Conservation (phyloP, 352 stramenopile genomes). For the Phytopythium sindhum region DNA sequence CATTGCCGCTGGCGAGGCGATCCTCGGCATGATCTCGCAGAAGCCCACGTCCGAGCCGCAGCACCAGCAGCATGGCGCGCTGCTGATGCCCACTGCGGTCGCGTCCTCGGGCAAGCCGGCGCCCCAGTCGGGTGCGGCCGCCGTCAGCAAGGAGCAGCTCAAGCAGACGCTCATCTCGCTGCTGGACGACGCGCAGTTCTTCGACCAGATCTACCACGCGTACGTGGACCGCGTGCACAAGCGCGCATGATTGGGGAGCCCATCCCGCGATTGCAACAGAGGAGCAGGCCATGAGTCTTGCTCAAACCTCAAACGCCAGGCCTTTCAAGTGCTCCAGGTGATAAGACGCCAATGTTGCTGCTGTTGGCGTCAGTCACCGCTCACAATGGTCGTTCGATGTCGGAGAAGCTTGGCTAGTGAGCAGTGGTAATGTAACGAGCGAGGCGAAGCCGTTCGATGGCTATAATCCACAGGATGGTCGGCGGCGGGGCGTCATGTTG, state of each 20-base stretch:
- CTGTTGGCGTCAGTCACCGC: neutral
- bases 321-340: neutral
- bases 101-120: constrained; percentile 1
- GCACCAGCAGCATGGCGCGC: constrained; percentile 18
- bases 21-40: constrained; percentile 80
- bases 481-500: too few species aligned
- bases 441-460: neutral
- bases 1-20: constrained; percentile 75
- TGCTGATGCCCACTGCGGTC: constrained; percentile 8
- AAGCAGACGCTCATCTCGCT: constrained; percentile 82
- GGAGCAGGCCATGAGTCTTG: too few species aligned
- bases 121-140: constrained; percentile 4
- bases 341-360: neutral
- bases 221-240: constrained; percentile 69
- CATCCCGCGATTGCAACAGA: neutral
- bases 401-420: neutral
- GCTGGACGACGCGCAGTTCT: constrained; percentile 81
- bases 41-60: constrained; percentile 14
- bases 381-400: neutral
- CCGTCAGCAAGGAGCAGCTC: constrained; percentile 81
- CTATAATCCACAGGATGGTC: neutral
- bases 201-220: constrained; percentile 87
- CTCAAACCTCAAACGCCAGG: neutral
- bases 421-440: neutral
- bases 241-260: constrained; percentile 25